Base-by-base conservation (phyloP, 2,329 filamentous ascomycete genomes). In the Hypomyces rosellus region DNA sequence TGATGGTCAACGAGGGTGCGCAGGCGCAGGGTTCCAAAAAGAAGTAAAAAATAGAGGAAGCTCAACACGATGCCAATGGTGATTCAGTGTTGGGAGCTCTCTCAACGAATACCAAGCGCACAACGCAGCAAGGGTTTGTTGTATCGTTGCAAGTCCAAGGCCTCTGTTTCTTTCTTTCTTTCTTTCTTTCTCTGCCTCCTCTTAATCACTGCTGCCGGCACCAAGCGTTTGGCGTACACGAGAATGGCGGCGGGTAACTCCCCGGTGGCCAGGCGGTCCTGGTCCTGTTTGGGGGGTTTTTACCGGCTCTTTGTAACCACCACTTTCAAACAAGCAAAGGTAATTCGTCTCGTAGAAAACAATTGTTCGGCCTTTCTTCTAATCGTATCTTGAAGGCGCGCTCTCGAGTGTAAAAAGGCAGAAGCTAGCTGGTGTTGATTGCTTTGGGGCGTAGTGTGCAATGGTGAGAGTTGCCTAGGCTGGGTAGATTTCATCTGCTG, bases 381-480 rank as follows among this genome's bases (percentile, higher is more conserved):
- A 45, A 34, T 39, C 39, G 45, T 43, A 45, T 39, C 15, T 53
- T 55, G 45, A 46, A 48, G 48, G 36, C 46, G 55, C 18, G 46
- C 42, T 18, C 45, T 38, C 43, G 48, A 47, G 50, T 51, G 47
- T 49, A 54, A 13, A 20, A 20, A 43, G 37, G 50, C 42, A 33
- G 47, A 43, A 37, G 51, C 48, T 33, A 52, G 50, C 47, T 53
- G 51, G 40, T 51, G 48, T 48, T 49, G 59, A 58, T 59, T 56
- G 55, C n/a, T 25, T 18, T 40, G 56, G 59, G 54, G 57, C 53
- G 59, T 65, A 63, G 58, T 66, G 59, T 69, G 66, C 65, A 68
- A 56, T 63, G 65, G 65, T 59, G 59, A 68, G 64, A 64, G 65
- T 69, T 69, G 61, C 55, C 58, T 59, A 58, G 54, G 59, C 60